These are phyloP conservation scores for Omphalea diandra DNA, from an alignment of 441 rosid species.

Conservation along the genomic window DNA sequence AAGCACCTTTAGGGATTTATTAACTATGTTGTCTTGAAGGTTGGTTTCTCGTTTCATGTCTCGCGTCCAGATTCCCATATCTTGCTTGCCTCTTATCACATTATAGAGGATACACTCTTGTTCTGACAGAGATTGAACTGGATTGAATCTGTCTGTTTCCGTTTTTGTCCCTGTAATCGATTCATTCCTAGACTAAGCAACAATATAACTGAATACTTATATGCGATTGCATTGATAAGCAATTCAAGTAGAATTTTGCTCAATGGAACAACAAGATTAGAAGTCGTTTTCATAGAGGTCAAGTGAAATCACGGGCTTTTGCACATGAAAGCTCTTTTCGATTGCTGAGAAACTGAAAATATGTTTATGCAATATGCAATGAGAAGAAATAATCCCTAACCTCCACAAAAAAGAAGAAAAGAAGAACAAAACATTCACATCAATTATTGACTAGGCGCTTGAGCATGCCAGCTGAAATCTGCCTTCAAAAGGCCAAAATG, in stretches of 20 bases:
- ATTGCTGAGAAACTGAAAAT: too few species aligned
- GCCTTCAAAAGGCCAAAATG: background rate
- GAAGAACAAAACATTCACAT: background rate
- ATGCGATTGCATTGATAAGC: background rate
- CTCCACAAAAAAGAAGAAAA: background rate
- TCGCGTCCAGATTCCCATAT: slow-evolving; percentile 48
- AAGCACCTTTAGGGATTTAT: slow-evolving; percentile 46
- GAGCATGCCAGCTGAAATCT: background rate
- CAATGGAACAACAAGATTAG: background rate
- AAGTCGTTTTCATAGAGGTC: background rate
- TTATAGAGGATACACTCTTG: slow-evolving; percentile 47
- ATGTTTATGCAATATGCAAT: too few species aligned
- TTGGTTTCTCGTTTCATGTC: slow-evolving; percentile 46
- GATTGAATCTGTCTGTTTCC: slow-evolving; percentile 47
- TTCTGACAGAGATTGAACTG: slow-evolving; percentile 37
- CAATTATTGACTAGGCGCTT: background rate
- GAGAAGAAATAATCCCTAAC: background rate
- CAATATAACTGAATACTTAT: background rate
- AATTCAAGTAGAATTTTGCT: background rate
- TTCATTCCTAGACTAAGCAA: slow-evolving; percentile 38
- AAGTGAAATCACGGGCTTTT: background rate
- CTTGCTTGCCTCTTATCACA: slow-evolving; percentile 50
- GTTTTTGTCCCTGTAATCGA: slow-evolving; percentile 32
- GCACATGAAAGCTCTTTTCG: background rate
- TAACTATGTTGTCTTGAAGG: slow-evolving; percentile 34